Evolutionary conservation across 192 early-diverging fungal genomes (phyloP).

Genomic region (Phlyctochytrium planicorne): DNA sequence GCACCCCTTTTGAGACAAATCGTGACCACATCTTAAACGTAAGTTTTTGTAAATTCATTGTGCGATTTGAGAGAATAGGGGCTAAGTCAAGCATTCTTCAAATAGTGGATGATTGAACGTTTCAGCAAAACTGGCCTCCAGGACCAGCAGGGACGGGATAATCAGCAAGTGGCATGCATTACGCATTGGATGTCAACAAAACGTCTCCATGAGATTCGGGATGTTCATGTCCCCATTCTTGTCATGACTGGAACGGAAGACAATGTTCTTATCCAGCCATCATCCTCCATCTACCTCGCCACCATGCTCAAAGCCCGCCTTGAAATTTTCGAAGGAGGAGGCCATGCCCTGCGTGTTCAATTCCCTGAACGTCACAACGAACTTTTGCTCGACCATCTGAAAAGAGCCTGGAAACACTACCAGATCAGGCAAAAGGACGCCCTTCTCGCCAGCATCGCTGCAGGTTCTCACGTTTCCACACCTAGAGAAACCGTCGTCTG

Average conservation of each 20-base stretch:
- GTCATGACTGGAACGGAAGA: conserved; percentile 42
- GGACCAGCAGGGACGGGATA: conserved; percentile 22
- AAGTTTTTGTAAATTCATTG: no score
- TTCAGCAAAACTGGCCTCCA: conserved; percentile 29
- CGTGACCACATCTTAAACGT: conserved; percentile 34
- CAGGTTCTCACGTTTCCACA: not conserved
- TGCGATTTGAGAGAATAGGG: no score
- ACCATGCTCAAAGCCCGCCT: conserved; percentile 24
- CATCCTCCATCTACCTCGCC: conserved; percentile 36
- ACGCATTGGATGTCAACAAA: conserved; percentile 30
- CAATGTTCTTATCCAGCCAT: conserved; percentile 39
- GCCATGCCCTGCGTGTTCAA: conserved; percentile 35
- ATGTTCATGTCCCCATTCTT: conserved; percentile 34
- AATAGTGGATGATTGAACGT: no score
- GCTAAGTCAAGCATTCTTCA: no score
- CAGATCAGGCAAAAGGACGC: not conserved
- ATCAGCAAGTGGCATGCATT: conserved; percentile 33
- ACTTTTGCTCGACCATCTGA: conserved; percentile 19
- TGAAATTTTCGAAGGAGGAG: conserved; percentile 36
- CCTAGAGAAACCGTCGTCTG: not conserved
- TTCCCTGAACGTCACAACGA: conserved; percentile 27
- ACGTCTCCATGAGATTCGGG: conserved; percentile 28
- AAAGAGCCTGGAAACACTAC: not conserved
- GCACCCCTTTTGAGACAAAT: conserved; percentile 23
- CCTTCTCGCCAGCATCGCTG: not conserved